These are phyloP conservation scores for Vaccinium darrowii DNA, from an alignment of 148 eudicot genomes.

Conservation along the genomic window DNA sequence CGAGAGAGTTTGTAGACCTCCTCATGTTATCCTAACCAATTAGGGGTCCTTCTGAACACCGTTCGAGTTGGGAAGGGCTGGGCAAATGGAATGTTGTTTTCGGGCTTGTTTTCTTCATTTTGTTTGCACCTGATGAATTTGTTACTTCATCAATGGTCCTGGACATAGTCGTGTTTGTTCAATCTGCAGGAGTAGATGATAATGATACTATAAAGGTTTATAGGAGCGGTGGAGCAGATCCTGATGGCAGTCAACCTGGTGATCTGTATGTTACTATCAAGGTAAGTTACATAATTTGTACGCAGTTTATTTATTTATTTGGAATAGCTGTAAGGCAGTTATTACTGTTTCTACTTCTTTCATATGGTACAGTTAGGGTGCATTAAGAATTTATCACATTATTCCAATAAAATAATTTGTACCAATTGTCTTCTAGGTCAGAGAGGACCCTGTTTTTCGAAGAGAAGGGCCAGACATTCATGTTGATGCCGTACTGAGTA, in stretches of 20 bases:
- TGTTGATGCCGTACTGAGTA: slow-evolving; percentile 75
- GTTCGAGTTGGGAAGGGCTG: not conserved
- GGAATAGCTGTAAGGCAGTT: no score
- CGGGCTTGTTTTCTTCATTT: not conserved
- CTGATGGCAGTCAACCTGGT: slow-evolving; percentile 87
- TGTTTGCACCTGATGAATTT: not conserved
- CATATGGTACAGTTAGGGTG: not conserved
- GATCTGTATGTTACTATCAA: slow-evolving; percentile 74
- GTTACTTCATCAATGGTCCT: not conserved
- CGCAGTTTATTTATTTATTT: no score
- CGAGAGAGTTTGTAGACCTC: not conserved
- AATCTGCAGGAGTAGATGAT: slow-evolving; percentile 71
- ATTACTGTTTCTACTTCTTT: not conserved
- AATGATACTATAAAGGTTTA: slow-evolving; percentile 63
- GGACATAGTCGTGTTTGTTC: slow-evolving; percentile 7
- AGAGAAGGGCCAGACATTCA: slow-evolving; percentile 91
- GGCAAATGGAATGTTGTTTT: not conserved
- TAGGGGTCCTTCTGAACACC: slow-evolving; percentile 1
- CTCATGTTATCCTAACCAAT: not conserved
- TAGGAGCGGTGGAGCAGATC: slow-evolving; percentile 90
- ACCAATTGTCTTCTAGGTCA: slow-evolving; percentile 45
- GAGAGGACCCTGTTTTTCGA: slow-evolving; percentile 92
- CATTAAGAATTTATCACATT: not conserved
- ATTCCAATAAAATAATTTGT: not conserved
- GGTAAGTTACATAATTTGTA: slow-evolving; percentile 36